Evolutionary conservation across 441 rosid genomes (phyloP).

Genomic region (Erysimum pusillum): DNA sequence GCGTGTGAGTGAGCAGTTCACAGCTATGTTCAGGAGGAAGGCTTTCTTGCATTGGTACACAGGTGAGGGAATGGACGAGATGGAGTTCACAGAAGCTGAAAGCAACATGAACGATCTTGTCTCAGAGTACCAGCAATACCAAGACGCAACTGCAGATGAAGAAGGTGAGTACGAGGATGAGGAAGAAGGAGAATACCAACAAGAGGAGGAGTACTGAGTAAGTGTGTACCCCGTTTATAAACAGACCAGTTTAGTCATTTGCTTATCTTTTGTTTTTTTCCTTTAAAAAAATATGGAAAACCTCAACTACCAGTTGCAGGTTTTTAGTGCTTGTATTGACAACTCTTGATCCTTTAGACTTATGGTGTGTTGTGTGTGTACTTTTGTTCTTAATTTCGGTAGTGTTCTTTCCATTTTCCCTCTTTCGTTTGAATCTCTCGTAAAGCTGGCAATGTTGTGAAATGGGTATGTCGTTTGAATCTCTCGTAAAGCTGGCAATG

Average conservation of each 20-base stretch:
- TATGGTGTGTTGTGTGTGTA: constrained; percentile 18
- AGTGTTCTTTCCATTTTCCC: not conserved
- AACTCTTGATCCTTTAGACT: constrained; percentile 8
- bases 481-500: not conserved
- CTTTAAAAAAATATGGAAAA: not conserved
- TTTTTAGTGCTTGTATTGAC: constrained; percentile 22
- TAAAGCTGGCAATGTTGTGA: not conserved
- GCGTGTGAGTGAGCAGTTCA: constrained; percentile 72
- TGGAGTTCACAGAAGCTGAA: constrained; percentile 64
- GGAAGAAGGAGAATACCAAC: constrained; percentile 54
- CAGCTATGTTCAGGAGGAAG: constrained; percentile 70
- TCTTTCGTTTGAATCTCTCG: not conserved
- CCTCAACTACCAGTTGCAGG: constrained; percentile 36
- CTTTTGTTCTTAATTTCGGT: constrained; percentile 8
- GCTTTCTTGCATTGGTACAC: constrained; percentile 78
- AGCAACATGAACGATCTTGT: constrained; percentile 72
- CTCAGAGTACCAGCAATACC: constrained; percentile 71
- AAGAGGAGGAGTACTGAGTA: constrained; percentile 42
- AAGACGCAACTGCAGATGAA: constrained; percentile 71
- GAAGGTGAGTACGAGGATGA: constrained; percentile 56
- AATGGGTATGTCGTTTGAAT: not conserved
- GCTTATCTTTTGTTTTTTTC: not conserved
- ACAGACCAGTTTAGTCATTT: constrained; percentile 10
- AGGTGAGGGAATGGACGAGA: constrained; percentile 71
- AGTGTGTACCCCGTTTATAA: constrained; percentile 7